Base-by-base conservation (phyloP, 2,329 filamentous ascomycete genomes). In the Hysterium pulicare region DNA sequence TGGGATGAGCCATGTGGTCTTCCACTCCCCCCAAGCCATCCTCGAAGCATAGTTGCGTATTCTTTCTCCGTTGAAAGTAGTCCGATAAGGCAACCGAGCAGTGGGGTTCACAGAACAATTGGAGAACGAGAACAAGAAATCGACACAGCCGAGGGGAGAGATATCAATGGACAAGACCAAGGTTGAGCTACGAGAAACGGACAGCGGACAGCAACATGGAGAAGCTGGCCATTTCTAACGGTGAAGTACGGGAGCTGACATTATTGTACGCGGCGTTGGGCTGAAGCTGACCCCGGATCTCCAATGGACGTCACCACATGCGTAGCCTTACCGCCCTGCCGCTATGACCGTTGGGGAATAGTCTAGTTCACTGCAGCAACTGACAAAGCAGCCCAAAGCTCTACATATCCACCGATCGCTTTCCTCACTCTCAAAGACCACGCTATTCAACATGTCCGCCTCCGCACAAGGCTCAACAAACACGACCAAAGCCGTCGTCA, bases 1-100 rank as follows among this genome's bases (percentile, higher is more conserved):
- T 74, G 75, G 10, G 74, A 75, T 31, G 75, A 75, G 38, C 69
- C 63, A 38, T 62, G 49, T 32, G 43, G 52, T 41, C 58, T 59
- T 51, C 51, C 53, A 31, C 62, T 67, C 21, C 56, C 56, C 33
- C 61, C 56, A 17, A 73, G 62, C 64, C 65, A 71, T 41, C 67
- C 67, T 46, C 54, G 57, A 24, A 62, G 46, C 63, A 66, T 66
- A 19, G 32, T 47, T 41, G 23, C 37, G 6, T 21, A 19, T 23
- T 24, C 16, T 33, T 13, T n/a, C 16, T n/a, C n/a, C n/a, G n/a
- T n/a, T n/a, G n/a, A n/a, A n/a, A n/a, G n/a, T 15, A 11, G 11
- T 19, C 32, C 15, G 11, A 10, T 5, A 34, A 19, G 32, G n/a
- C 28, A n/a, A 4, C 13, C 11, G 7, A 7, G 17, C n/a, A 34